A percentile compares a stretch with the other conserved stretches of the same genome.
Evolutionary conservation across 768 basidiomycete genomes (phyloP).

Genomic region (Strobilomyces echinocephalus): DNA sequence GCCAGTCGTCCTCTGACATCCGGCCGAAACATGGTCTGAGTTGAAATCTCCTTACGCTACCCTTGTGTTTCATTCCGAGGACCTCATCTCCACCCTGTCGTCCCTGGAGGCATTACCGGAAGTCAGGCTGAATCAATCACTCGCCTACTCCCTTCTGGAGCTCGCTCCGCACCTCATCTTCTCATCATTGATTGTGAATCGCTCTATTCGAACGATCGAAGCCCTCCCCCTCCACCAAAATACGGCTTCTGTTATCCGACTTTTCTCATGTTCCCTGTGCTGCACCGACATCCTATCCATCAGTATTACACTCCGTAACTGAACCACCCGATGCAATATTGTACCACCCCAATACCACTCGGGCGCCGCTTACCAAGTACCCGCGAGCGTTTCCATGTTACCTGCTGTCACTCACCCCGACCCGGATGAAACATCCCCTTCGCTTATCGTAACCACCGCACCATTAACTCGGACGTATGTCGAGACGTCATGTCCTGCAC

Average conservation of each 20-base stretch:
- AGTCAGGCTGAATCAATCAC: slow-evolving; percentile 2
- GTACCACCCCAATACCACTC: background rate
- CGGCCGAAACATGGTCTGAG: slow-evolving; percentile 10
- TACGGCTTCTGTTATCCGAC: slow-evolving; percentile 1
- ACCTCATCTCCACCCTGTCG: slow-evolving; percentile 2
- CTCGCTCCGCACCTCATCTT: slow-evolving; percentile 3
- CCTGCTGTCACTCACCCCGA: background rate
- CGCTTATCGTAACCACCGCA: background rate
- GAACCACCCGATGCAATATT: background rate
- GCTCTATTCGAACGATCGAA: background rate
- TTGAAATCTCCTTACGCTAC: background rate
- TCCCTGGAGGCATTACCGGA: slow-evolving; percentile 1
- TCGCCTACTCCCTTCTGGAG: slow-evolving; percentile 1
- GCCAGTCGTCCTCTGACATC: no score
- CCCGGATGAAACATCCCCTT: no score
- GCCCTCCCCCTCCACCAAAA: background rate
- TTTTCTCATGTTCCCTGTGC: background rate
- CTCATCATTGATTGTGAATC: slow-evolving; percentile 17
- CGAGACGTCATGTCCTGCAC: background rate
- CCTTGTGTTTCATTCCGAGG: slow-evolving; percentile 15
- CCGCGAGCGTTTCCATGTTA: slow-evolving; percentile 1
- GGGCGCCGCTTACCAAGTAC: background rate
- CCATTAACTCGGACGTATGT: background rate
- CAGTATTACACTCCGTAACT: background rate
- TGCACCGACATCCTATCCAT: background rate